These are phyloP conservation scores for Aspergillus fructus DNA, from an alignment of 2,329 filamentous ascomycete species.

Conservation along the genomic window DNA sequence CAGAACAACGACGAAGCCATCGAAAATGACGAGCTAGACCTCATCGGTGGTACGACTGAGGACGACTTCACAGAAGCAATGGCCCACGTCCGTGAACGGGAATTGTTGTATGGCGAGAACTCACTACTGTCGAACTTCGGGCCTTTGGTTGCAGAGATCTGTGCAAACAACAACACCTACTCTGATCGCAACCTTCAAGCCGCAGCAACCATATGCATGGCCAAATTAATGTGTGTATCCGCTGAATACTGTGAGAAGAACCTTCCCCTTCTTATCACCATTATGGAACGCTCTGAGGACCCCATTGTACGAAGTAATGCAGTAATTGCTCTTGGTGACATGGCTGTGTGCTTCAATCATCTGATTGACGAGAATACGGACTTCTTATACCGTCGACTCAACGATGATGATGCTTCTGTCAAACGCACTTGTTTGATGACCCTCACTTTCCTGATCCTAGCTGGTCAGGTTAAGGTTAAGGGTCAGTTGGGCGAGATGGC, in stretches of 20 bases:
- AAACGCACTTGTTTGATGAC: conserved; percentile 99
- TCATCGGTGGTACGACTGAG: conserved; percentile 94
- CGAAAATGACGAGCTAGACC: conserved; percentile 85
- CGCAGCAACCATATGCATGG: conserved; percentile 88
- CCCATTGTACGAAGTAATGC: conserved; percentile 93
- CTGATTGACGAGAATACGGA: conserved; percentile 99
- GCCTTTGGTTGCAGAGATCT: conserved; percentile 87
- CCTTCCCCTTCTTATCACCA: conserved; percentile 90
- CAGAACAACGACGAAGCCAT: conserved; percentile 56
- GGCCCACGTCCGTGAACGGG: conserved; percentile 77
- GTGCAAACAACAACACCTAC: conserved; percentile 90
- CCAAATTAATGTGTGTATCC: conserved; percentile 98
- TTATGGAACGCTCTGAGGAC: conserved; percentile 91
- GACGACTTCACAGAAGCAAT: conserved; percentile 90
- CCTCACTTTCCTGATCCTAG: conserved; percentile 91
- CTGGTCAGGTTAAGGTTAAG: conserved; percentile 98
- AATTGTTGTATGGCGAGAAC: conserved; percentile 76
- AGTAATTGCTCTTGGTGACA: conserved; percentile 94
- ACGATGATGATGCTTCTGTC: conserved; percentile 82
- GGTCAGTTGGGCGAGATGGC: conserved; percentile 98
- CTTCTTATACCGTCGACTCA: conserved; percentile 90
- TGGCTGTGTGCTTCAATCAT: conserved; percentile 99
- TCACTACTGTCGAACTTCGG: conserved; percentile 90
- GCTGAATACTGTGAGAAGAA: conserved; percentile 95
- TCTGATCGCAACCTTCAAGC: conserved; percentile 87